Conservation (phyloP, 2,329 filamentous ascomycete genomes). For the Exophiala sp. region DNA sequence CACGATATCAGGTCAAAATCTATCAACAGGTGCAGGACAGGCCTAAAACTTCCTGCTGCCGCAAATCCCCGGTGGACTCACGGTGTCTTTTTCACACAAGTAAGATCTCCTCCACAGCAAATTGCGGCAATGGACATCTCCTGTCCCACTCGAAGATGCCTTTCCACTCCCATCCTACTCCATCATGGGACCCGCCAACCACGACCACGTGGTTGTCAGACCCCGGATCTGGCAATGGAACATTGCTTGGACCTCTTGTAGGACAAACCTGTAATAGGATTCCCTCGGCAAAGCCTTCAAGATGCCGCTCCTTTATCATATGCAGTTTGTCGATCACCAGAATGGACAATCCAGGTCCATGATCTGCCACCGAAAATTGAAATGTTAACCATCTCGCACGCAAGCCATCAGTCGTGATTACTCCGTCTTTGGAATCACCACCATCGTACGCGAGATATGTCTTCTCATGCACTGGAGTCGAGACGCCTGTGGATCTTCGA, state of each 20-base stretch:
- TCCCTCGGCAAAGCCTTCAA: neutral
- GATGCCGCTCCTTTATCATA: neutral
- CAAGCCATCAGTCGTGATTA: slow-evolving; percentile 1
- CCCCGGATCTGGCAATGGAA: slow-evolving; percentile 1
- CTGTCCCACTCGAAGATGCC: slow-evolving; percentile 4
- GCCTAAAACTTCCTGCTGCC: neutral
- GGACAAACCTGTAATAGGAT: neutral
- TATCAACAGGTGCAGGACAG: too few species aligned
- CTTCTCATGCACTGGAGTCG: neutral
- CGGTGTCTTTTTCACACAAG: neutral
- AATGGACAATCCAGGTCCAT: neutral
- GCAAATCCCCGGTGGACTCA: neutral
- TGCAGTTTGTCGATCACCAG: neutral
- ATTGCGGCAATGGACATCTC: neutral
- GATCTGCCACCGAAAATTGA: neutral
- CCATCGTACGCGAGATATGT: neutral
- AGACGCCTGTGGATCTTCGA: neutral
- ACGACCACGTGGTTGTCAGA: slow-evolving; percentile 1
- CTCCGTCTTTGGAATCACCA: neutral
- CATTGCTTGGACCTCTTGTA: neutral
- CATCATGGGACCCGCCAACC: neutral
- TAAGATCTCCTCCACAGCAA: slow-evolving; percentile 1
- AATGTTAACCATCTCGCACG: slow-evolving; percentile 4
- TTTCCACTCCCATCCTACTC: slow-evolving; percentile 2
- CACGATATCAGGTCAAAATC: too few species aligned